Evolutionary conservation across 2,329 filamentous ascomycete species (phyloP).

Genomic region (Dactylellina parvicollis): DNA sequence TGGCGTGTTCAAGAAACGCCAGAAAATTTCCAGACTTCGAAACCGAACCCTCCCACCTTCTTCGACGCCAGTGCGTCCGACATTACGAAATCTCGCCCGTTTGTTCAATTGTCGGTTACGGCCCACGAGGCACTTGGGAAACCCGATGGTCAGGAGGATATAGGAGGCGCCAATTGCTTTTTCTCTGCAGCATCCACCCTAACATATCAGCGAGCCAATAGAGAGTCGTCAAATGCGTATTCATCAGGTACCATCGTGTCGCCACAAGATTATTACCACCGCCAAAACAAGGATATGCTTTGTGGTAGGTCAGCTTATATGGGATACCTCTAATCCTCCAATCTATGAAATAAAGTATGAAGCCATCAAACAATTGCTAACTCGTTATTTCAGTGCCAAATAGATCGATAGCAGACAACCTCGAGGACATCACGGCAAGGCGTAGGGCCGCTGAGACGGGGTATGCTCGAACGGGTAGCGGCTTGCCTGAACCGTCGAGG

Average conservation of each 20-base stretch:
- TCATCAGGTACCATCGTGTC: slow-evolving; percentile 8
- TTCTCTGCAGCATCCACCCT: not conserved
- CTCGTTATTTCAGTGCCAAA: slow-evolving; percentile 1
- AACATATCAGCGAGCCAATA: slow-evolving; percentile 13
- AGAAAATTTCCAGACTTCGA: slow-evolving; percentile 19
- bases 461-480: slow-evolving; percentile 67
- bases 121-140: not conserved
- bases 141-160: not conserved
- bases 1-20: slow-evolving; percentile 41
- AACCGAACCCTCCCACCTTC: slow-evolving; percentile 4
- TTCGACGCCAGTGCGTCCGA: not conserved
- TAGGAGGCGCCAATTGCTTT: not conserved
- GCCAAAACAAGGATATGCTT: slow-evolving; percentile 38
- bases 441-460: slow-evolving; percentile 57
- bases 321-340: not conserved
- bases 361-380: not conserved
- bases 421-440: slow-evolving; percentile 27
- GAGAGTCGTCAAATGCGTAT: slow-evolving; percentile 40
- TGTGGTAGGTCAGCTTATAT: slow-evolving; percentile 9
- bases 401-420: slow-evolving; percentile 29
- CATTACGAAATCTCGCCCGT: not conserved
- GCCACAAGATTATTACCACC: not conserved
- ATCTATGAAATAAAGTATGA: not conserved
- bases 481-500: slow-evolving; percentile 66
- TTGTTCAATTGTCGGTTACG: not conserved